Conservation (phyloP, 108 stramenopile genomes). For the Stephanodiscus minutulus region DNA sequence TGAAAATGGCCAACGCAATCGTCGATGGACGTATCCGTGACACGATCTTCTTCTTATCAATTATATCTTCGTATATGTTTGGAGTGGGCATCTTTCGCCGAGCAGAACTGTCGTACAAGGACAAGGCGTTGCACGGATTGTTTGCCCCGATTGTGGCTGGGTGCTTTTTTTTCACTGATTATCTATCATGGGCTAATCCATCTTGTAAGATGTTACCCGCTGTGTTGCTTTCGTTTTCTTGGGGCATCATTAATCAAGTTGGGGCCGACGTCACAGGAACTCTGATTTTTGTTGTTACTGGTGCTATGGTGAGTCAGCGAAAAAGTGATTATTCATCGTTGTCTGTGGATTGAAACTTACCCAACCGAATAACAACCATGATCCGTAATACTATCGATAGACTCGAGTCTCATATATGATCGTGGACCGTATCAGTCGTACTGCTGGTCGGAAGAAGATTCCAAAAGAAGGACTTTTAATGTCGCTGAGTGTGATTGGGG, state of each 20-base stretch:
- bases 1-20: constrained; percentile 61
- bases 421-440: constrained; percentile 49
- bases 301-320: constrained; percentile 49
- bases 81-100: constrained; percentile 58
- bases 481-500: constrained; percentile 47
- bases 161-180: constrained; percentile 53
- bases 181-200: constrained; percentile 31
- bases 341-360: neutral
- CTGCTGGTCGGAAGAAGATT: constrained; percentile 45
- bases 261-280: constrained; percentile 61
- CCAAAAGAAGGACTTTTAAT: constrained; percentile 43
- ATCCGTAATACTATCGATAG: neutral
- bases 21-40: constrained; percentile 46
- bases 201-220: constrained; percentile 46
- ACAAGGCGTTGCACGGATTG: constrained; percentile 38
- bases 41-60: constrained; percentile 48
- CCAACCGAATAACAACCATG: neutral
- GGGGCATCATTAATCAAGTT: constrained; percentile 61
- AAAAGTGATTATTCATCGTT: neutral
- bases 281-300: constrained; percentile 65
- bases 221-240: constrained; percentile 46
- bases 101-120: constrained; percentile 37
- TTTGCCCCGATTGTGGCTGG: constrained; percentile 45
- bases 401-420: constrained; percentile 50
- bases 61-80: constrained; percentile 51